Percentiles rank a stretch among this genome's conserved stretches.
Evolutionary conservation across 2,329 filamentous ascomycete genomes (phyloP).

Genomic region (Xylaria sp.): DNA sequence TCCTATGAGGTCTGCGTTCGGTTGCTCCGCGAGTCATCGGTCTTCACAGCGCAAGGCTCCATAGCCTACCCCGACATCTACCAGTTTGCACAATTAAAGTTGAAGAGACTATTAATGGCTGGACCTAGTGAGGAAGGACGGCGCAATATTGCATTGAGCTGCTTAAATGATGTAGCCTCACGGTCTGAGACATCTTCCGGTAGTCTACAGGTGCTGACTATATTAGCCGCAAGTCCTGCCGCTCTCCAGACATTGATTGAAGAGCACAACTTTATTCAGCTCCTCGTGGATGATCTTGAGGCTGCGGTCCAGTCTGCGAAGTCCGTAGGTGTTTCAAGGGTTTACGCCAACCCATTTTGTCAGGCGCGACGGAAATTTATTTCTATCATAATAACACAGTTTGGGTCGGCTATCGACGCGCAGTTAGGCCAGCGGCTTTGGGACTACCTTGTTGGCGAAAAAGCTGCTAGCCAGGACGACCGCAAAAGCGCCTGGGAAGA

Average conservation of each 20-base stretch:
- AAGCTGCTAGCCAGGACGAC: constrained; percentile 68
- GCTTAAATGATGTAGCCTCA: constrained; percentile 73
- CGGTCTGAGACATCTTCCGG: constrained; percentile 74
- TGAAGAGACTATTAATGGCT: constrained; percentile 67
- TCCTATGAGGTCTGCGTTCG: constrained; percentile 68
- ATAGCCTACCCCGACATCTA: constrained; percentile 71
- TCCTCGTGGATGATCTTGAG: constrained; percentile 74
- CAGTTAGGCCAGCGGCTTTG: constrained; percentile 74
- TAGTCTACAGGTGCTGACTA: constrained; percentile 73
- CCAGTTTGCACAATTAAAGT: constrained; percentile 68
- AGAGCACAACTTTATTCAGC: constrained; percentile 68
- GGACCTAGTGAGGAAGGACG: constrained; percentile 67
- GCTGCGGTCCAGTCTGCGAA: constrained; percentile 59
- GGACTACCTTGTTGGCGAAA: constrained; percentile 75
- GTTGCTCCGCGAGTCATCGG: constrained; percentile 76
- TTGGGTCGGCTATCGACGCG: constrained; percentile 70
- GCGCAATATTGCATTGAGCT: constrained; percentile 70
- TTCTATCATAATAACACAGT: constrained; percentile 63
- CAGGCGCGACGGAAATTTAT: constrained; percentile 67
- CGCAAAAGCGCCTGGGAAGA: constrained; percentile 76
- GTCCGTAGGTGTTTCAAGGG: constrained; percentile 54
- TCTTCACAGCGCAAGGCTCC: constrained; percentile 62
- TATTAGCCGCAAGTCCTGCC: constrained; percentile 58
- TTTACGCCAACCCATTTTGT: constrained; percentile 61
- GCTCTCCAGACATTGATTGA: constrained; percentile 68